phyloP scores from a whole-genome alignment of 192 early-diverging fungal genomes.

The Entomortierella parvispora region DNA sequence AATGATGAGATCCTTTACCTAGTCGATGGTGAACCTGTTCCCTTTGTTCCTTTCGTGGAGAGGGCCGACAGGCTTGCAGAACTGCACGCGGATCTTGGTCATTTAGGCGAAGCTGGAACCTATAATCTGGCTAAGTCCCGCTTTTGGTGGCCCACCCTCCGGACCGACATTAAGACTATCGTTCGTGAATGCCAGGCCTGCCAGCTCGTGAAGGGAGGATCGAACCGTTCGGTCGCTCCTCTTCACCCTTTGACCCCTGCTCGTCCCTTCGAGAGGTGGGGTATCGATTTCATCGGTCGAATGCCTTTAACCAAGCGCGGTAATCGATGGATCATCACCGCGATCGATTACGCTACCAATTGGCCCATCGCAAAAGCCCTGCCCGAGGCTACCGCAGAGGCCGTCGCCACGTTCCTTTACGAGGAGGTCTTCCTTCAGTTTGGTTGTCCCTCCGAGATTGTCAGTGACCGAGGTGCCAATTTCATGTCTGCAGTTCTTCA shows the following conservation, averaged over 20 bases:
- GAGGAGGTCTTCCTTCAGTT: conserved; percentile 36
- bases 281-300: background rate
- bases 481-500: conserved; percentile 11
- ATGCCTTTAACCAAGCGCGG: conserved; percentile 1
- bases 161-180: background rate
- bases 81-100: background rate
- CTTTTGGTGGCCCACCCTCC: background rate
- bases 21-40: background rate
- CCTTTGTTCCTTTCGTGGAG: background rate
- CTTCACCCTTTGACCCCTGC: background rate
- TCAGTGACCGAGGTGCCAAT: conserved; percentile 17
- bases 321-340: conserved; percentile 27
- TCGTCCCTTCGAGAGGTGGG: background rate
- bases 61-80: background rate
- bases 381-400: conserved; percentile 10
- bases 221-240: background rate
- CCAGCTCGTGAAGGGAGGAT: background rate
- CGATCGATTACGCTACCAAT: conserved; percentile 39
- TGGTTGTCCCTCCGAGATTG: conserved; percentile 28
- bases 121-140: background rate
- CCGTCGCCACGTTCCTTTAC: conserved; percentile 26
- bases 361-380: conserved; percentile 37
- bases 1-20: background rate
- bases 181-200: background rate
- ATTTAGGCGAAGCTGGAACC: background rate